Base-by-base conservation (phyloP, 179 eudicot genomes). In the Beta lomatogona region DNA sequence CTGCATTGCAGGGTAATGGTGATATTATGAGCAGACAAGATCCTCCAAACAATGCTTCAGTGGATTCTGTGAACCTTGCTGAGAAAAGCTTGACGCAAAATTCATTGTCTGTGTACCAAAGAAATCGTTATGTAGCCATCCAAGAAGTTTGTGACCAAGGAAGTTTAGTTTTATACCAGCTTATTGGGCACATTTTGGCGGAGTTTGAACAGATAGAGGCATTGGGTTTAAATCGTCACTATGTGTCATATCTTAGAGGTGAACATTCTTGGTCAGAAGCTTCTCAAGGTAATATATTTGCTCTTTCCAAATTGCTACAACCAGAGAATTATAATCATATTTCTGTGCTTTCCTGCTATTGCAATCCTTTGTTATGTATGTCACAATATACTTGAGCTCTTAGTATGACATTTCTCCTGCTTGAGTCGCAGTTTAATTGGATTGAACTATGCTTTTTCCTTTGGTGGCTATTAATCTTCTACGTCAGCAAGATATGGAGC, bases 121-220 rank as follows among this genome's bases (percentile, higher is more conserved):
- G 82, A 81, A 94, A 90, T 79, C 77, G 77, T 61, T 95, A 93
- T 77, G 84, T 92, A 63, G 82, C 86, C 36, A 66, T 93, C 73
- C 98, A 95, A 80, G 88, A 91, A 82, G 91, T 91, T 72, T 86
- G 93, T 86, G 98, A 93, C 84, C 86, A 84, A 55, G 85, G 94
- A 80, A 93, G 97, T 86, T 69, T 91, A 80, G 85, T 86, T 65
- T 88, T 90, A 5, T 93, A 88, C 84, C 85, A 80, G 83, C 85
- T 91, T 67, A 81, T 91, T 80, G 97, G 97, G 60, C 71, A 70
- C 50, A 53, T 88, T 68, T 72, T 93, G 86, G 79, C 86, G 52
- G 84, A 79, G 64, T 87, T 91, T 81, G 94, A 91, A 53, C 72
- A 85, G 77, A 69, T 64, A 31, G 92, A 87, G 66, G 84, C 82